Conservation (phyloP, 2,329 filamentous ascomycete species). For the Calonectria pseudoturangicola region DNA sequence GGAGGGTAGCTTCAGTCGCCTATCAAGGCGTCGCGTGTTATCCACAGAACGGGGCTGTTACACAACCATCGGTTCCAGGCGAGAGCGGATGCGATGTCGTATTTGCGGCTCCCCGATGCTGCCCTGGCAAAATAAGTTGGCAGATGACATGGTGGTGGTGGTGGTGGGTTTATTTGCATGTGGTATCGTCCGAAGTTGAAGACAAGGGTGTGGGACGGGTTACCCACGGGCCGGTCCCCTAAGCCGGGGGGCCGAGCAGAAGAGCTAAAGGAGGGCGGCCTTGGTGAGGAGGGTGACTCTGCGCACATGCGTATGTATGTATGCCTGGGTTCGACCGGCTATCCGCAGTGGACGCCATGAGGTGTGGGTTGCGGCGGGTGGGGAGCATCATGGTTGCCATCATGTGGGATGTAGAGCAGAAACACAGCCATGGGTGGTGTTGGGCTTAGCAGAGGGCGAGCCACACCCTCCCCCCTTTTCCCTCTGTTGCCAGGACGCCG, state of each 20-base stretch:
- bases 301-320: conserved; percentile 32
- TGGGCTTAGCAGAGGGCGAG: conserved; percentile 1
- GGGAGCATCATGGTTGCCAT: not conserved
- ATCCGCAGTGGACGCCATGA: not conserved
- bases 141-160: conserved; percentile 17
- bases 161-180: conserved; percentile 29
- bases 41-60: conserved; percentile 19
- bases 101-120: conserved; percentile 26
- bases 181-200: conserved; percentile 6
- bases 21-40: conserved; percentile 17
- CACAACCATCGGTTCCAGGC: conserved; percentile 25
- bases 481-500: conserved; percentile 2
- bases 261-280: not conserved
- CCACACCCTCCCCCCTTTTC: conserved; percentile 21
- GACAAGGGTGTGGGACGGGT: conserved; percentile 30
- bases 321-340: conserved; percentile 24
- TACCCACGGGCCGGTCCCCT: conserved; percentile 35
- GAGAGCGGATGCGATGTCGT: conserved; percentile 23
- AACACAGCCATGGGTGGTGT: not conserved
- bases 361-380: conserved; percentile 13
- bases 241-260: not conserved
- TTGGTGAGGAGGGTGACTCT: conserved; percentile 6
- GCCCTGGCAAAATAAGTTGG: conserved; percentile 23
- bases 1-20: conserved; percentile 6
- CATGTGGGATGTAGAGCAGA: conserved; percentile 5